A percentile compares a stretch with the other conserved stretches of the same genome.
These are phyloP conservation scores for Phytopythium cucurbitacearum DNA, from an alignment of 352 stramenopile species.

Conservation along the genomic window DNA sequence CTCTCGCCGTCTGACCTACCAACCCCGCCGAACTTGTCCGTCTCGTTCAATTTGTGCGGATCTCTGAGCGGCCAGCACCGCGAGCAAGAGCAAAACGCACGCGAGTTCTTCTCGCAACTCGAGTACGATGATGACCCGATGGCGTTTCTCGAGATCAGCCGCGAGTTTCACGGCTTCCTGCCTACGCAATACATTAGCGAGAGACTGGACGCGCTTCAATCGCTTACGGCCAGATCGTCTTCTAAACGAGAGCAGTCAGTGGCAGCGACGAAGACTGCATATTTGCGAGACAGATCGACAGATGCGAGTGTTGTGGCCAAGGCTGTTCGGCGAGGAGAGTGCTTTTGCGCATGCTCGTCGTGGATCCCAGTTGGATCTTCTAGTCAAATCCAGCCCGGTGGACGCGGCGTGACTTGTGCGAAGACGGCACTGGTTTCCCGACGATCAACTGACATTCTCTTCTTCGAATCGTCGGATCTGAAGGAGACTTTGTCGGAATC, in stretches of 20 bases:
- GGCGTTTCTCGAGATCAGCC: constrained; percentile 38
- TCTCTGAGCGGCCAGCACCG: constrained; percentile 20
- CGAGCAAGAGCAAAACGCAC: constrained; percentile 18
- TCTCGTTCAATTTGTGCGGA: constrained; percentile 47
- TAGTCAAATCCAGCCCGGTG: constrained; percentile 6
- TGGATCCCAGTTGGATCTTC: constrained; percentile 43
- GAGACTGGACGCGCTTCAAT: constrained; percentile 11
- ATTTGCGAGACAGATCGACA: constrained; percentile 1
- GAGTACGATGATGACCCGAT: constrained; percentile 44
- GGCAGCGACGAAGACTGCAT: constrained; percentile 7
- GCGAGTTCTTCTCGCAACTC: constrained; percentile 54
- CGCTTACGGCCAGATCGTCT: background rate
- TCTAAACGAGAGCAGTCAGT: background rate
- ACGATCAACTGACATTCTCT: constrained; percentile 40
- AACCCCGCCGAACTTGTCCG: constrained; percentile 36
- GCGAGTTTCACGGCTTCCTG: constrained; percentile 50
- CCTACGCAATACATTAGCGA: constrained; percentile 27
- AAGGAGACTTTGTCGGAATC: constrained; percentile 21
- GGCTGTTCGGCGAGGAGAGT: constrained; percentile 32
- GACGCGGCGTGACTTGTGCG: constrained; percentile 27
- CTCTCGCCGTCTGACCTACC: constrained; percentile 32
- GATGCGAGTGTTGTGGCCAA: constrained; percentile 8
- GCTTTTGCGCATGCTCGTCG: constrained; percentile 47
- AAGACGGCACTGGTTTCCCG: constrained; percentile 41
- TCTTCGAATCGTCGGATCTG: constrained; percentile 41